phyloP scores from a whole-genome alignment of 305 asterid species.

The Withania somnifera region DNA sequence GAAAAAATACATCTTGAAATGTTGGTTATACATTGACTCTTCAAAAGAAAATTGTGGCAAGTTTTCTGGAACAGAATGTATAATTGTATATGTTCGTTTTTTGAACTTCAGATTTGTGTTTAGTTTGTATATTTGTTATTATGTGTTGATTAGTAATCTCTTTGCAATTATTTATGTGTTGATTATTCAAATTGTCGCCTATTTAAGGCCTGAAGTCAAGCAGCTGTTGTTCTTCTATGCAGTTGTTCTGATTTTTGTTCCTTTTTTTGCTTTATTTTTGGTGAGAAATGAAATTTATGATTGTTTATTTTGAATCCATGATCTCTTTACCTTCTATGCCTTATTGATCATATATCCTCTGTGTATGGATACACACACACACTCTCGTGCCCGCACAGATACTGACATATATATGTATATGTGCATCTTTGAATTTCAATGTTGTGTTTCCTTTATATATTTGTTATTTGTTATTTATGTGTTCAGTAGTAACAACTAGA shows the following conservation, averaged over 20 bases:
- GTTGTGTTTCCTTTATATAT: not conserved
- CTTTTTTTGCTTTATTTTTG: not conserved
- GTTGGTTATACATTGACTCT: too few relatives aligned
- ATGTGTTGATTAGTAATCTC: not conserved
- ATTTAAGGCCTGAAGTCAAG: constrained; percentile 27
- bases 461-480: not conserved
- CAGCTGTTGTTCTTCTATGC: constrained; percentile 28
- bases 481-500: not conserved
- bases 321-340: not conserved
- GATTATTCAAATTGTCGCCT: not conserved
- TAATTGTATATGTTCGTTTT: too few relatives aligned
- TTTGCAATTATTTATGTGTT: not conserved
- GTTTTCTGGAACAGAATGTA: too few relatives aligned
- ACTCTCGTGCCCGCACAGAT: too few relatives aligned
- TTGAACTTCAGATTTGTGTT: too few relatives aligned
- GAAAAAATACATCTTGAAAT: too few relatives aligned
- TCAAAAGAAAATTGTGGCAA: too few relatives aligned
- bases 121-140: too few relatives aligned
- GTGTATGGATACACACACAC: too few relatives aligned
- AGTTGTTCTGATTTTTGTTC: not conserved
- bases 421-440: not conserved
- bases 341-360: too few relatives aligned
- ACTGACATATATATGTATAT: not conserved
- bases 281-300: not conserved
- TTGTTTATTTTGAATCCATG: not conserved